Evolutionary conservation across 1,139 yeast species (phyloP), one percentile per base, ranked within the genome.

Genomic region (Hanseniaspora uvarum): DNA sequence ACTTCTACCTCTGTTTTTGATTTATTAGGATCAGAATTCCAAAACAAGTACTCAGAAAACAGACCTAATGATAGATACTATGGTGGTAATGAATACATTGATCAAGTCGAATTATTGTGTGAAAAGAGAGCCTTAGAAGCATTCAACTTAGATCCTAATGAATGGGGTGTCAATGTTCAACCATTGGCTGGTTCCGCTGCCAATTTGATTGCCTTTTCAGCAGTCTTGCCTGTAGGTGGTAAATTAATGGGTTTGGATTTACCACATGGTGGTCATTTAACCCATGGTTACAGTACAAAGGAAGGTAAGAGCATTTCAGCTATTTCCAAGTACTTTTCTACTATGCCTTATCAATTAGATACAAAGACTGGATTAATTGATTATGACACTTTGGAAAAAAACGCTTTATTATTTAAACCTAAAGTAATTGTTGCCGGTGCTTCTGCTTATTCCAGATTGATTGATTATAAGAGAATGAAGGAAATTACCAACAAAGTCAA

Each of bases 81-180:
- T 65, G 97, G 97, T 68, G 97, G 97, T 68, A 89, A 89, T 69
- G 89, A 89, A 72, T 81, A 82, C 70, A 89, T 89, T 63, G 97
- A 89, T 70, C 79, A 82, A 72, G 89, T 94, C 59, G 97, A 89
- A 74, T 70, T 79, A 14, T 74, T 89, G 62, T 89, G 97, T 72
- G 96, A 87, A 72, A 77, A 83, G 67, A 81, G 97, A 71, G 97
- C 97, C 38, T 75, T 89, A 58, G 83, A 84, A 66, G 92, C 95
- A 2, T 89, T 87, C 68, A 74, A 74, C 57, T 76, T 89, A 62
- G 78, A 82, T 61, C 78, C 94, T 21, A 81, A 76, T 58, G 71
- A 81, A 66, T 89, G 97, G 97, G 97, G 97, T 44, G 96, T 87
- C 61, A 89, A 89, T 64, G 97, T 89, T 31, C 97, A 89, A 72